Evolutionary conservation across 192 early-diverging fungal genomes (phyloP), one percentile per base, ranked within the genome.

Genomic region (Umbelopsis sp.): DNA sequence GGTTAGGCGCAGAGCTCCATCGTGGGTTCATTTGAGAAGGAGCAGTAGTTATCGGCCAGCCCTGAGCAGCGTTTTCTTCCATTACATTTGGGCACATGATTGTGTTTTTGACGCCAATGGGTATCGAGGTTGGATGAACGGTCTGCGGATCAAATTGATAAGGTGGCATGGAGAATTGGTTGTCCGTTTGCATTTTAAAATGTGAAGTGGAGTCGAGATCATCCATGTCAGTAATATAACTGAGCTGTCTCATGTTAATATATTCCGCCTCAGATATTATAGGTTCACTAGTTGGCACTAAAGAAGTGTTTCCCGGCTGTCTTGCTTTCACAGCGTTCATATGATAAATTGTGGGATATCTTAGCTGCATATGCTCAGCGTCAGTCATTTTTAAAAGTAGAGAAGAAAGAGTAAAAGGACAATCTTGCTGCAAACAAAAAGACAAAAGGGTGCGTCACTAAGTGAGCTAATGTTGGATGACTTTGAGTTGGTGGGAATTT

Each of bases 231-330:
- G 55, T 35, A 13, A 61, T 18, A 30, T 61, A 61, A 18, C 55
- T 61, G 55, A 61, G 55, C 13, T 61, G 55, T 27, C 55, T 35
- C 55, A 61, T 61, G 33, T 61, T 30, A 4, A 61, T n/a, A 61
- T 61, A 61, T 16, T 25, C 55, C 16, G 55, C 18, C 13, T 61
- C 55, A 61, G 30, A 33, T 15, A 33, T 22, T 8, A 35, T 35
- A 15, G 27, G 25, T 41, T 41, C 37, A 41, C 37, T 41, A 6
- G 1, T 41, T 9, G 5, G 37, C 37, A 41, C 37, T 9, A 10
- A 9, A 41, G 37, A 41, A 10, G 37, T 4, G 37, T 41, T 30
- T 15, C 13, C 27, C 11, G 30, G n/a, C 2, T 35, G 55, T 25
- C 30, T 61, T n/a, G 21, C 30, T 61, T 61, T 61, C 2, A 61